Conservation (phyloP, 2,329 filamentous ascomycete genomes). For the Nigrospora osmanthi region DNA sequence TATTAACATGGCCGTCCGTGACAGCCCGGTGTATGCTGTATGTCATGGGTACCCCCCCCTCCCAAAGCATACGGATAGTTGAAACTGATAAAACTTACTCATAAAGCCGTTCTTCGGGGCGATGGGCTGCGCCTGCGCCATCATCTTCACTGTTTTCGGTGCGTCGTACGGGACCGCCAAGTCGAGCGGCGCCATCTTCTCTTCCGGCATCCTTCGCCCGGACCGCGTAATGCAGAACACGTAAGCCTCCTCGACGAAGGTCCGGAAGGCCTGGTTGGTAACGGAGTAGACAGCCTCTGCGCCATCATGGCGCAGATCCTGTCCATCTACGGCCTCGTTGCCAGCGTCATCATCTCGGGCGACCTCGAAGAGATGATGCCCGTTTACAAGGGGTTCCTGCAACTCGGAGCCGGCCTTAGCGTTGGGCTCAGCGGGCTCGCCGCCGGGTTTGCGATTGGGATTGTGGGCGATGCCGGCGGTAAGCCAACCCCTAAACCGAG, state of each 20-base stretch:
- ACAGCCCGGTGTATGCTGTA: slow-evolving; percentile 38
- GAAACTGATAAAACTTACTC: neutral
- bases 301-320: slow-evolving; percentile 40
- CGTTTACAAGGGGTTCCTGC: slow-evolving; percentile 32
- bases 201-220: slow-evolving; percentile 33
- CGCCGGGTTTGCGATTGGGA: slow-evolving; percentile 37
- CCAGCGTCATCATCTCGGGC: slow-evolving; percentile 34
- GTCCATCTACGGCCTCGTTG: slow-evolving; percentile 38
- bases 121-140: slow-evolving; percentile 33
- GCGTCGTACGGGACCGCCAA: slow-evolving; percentile 36
- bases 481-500: slow-evolving; percentile 7
- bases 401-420: slow-evolving; percentile 33
- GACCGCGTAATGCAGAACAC: slow-evolving; percentile 36
- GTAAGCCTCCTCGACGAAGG: slow-evolving; percentile 5
- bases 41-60: slow-evolving; percentile 8
- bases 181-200: slow-evolving; percentile 33
- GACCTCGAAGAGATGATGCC: slow-evolving; percentile 31
- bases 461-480: slow-evolving; percentile 37
- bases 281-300: slow-evolving; percentile 20
- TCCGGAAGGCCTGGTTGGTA: neutral
- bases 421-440: slow-evolving; percentile 36
- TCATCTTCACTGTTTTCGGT: slow-evolving; percentile 44
- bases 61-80: neutral
- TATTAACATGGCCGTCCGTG: no score
- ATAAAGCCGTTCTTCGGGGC: slow-evolving; percentile 35